Percentiles rank a stretch among this genome's conserved stretches.
Conservation (phyloP, 2,329 filamentous ascomycete genomes). For the Pestalotiopsis sp. region DNA sequence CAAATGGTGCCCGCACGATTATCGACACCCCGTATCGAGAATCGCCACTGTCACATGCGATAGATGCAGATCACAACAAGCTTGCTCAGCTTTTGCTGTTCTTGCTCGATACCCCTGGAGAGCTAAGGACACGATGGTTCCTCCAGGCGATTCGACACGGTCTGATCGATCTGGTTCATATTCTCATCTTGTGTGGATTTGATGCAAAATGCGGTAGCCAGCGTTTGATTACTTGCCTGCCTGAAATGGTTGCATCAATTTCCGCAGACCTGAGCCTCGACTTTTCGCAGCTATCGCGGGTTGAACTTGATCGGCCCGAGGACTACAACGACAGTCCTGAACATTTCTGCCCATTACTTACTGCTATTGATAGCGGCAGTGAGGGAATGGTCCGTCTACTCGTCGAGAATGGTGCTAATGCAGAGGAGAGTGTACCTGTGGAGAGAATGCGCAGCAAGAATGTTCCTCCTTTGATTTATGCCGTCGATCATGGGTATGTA, state of each 20-base stretch:
- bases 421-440: background rate
- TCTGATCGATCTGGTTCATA: background rate
- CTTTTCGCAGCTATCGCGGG: too few relatives aligned
- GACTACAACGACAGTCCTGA: too few relatives aligned
- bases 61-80: background rate
- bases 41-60: too few relatives aligned
- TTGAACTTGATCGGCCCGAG: background rate
- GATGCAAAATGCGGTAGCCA: background rate
- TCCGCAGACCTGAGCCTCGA: background rate
- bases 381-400: background rate
- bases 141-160: background rate
- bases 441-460: background rate
- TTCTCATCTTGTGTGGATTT: background rate
- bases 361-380: background rate
- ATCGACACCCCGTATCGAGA: too few relatives aligned
- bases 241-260: background rate
- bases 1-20: background rate
- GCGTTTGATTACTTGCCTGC: background rate
- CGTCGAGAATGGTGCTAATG: background rate
- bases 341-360: background rate
- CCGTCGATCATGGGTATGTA: background rate
- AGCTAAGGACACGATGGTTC: background rate
- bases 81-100: background rate
- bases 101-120: background rate
- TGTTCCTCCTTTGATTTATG: background rate